Base-by-base conservation (phyloP, 176 grass and related monocot species). In the Oryza meyeriana region DNA sequence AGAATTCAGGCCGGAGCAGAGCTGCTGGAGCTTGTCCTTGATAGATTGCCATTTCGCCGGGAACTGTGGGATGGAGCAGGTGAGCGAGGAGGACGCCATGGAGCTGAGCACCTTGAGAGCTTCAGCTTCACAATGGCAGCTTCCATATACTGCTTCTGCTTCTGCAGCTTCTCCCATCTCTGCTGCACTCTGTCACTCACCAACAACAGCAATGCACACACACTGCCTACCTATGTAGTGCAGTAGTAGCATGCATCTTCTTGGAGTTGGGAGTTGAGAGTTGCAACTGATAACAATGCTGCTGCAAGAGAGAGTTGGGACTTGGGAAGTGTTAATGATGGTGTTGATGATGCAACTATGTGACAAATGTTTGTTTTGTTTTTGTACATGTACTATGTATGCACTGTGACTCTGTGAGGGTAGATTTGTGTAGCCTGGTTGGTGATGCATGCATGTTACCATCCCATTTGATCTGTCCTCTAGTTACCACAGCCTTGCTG, bases 1-100 rank as follows among this genome's bases (percentile, higher is more conserved):
- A 10, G 84, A 69, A 4, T 61, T 79, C 4, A 98, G 66, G 59
- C 52, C 33, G 71, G 79, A 91, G 45, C 35, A 48, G 14, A 98
- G 83, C 47, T 90, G 82, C 59, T 91, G 88, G 55, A 98, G 87
- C 85, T 88, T 98, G 78, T 74, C 85, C 68, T 91, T 92, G 85
- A 98, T 88, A 64, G 90, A 84, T 17, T 80, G 85, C 96, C 96
- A 98, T 88, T 98, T 98, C 29, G 77, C 64, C 18, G 84, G 96
- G 69, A 93, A 95, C 50, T 85, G 86, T 17, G 64, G 77, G 35
- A 91, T 50, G 39, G 41, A 69, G 85, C 88, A 88, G 55, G 44
- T 5, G 33, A 89, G 14, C 0, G 79, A 91, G 83, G 85, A 93
- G 77, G 88, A 89, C 2, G 87, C 88, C 78, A 98, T 71, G 36